These are phyloP conservation scores for Monilinia laxa DNA, from an alignment of 2,329 filamentous ascomycete species.

Conservation along the genomic window DNA sequence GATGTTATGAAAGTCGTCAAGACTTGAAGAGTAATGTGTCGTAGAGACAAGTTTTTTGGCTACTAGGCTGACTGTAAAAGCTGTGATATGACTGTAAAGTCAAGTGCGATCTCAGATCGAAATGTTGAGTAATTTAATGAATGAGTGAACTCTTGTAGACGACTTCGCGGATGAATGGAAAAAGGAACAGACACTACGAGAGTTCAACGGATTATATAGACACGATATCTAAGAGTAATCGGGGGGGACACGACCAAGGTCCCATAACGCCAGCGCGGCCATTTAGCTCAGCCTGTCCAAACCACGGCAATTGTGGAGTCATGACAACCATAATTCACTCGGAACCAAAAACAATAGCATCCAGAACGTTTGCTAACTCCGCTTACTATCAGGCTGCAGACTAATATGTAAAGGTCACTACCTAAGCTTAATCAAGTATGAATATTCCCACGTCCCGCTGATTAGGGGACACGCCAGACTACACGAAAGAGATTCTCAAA, in stretches of 20 bases:
- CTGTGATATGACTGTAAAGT: constrained; percentile 29
- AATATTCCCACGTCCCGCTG: neutral
- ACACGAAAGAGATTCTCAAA: neutral
- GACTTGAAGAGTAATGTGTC: constrained; percentile 17
- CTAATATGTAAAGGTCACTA: neutral
- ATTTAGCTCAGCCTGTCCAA: constrained; percentile 11
- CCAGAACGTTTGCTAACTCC: constrained; percentile 16
- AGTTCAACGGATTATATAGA: constrained; percentile 10
- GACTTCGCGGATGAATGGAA: constrained; percentile 28
- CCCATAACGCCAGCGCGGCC: constrained; percentile 10
- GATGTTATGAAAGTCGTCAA: constrained; percentile 23
- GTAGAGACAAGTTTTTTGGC: constrained; percentile 29
- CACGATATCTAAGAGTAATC: neutral
- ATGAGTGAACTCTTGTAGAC: constrained; percentile 29
- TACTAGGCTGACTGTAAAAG: constrained; percentile 24
- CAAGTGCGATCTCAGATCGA: constrained; percentile 36
- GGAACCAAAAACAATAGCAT: constrained; percentile 14
- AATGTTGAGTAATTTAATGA: constrained; percentile 29
- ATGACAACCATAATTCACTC: constrained; percentile 9
- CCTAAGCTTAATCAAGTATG: neutral
- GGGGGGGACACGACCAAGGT: neutral
- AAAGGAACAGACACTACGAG: neutral
- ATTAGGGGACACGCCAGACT: neutral
- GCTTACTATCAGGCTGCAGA: constrained; percentile 15
- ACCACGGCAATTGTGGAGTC: constrained; percentile 16